Evolutionary conservation across 768 basidiomycete genomes (phyloP), one percentile per base, ranked within the genome.

Genomic region (Mrakia blollopis): DNA sequence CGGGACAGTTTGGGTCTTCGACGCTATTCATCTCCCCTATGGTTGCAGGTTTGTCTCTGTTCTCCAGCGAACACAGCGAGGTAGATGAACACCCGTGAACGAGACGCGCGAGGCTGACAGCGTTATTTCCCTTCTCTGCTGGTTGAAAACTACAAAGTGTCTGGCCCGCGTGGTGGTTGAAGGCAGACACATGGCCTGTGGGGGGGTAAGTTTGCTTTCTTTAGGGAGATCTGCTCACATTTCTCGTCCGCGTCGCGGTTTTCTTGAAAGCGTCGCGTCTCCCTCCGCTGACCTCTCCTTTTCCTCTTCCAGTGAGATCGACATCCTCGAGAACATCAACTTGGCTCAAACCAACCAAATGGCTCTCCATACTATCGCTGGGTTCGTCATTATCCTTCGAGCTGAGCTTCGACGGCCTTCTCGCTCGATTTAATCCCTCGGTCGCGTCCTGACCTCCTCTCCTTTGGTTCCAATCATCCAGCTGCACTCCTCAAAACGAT

Each of bases 1-100:
- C 10, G 74, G 74, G 8, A 75, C 74, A 25, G 74, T 75, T 18
- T 75, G 65, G 50, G 74, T 75, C 47, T 75, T 75, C 18, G 74
- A 67, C 35, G 65, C 68, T 4, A 50, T 68, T 23, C 74, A 75
- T 47, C 11, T 54, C 1, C 74, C 44, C 44, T 44, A 44, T 11
- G 44, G 44, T 44, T 44, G 44, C 44, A 44, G 44, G 44, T 44
- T 44, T 14, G 44, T 44, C 10, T 44, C 44, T 1, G 11, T 44
- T 44, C 44, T 44, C n/a, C n/a, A n/a, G n/a, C n/a, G n/a, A n/a
- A n/a, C n/a, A n/a, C n/a, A n/a, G n/a, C n/a, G n/a, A n/a, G n/a
- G n/a, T n/a, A n/a, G n/a, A n/a, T n/a, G n/a, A n/a, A n/a, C n/a
- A 13, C 10, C 44, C 44, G 10, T 44, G 11, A 14, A 1, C 11